Evolutionary conservation across 2,329 filamentous ascomycete species (phyloP).

Genomic region (Huntiella decipiens): DNA sequence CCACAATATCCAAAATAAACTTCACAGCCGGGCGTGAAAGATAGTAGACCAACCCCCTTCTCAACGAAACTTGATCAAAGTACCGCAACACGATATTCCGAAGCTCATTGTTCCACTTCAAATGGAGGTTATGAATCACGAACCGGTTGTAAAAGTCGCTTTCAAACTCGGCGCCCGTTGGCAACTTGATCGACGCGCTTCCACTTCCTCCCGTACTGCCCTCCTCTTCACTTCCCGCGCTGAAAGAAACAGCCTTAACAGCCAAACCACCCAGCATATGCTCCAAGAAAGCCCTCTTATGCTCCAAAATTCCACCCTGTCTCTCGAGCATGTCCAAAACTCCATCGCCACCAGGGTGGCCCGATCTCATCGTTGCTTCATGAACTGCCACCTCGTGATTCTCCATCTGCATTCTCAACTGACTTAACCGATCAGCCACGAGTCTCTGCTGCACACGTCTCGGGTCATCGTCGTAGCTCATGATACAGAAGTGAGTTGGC

Average conservation of each 20-base stretch:
- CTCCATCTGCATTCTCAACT: slow-evolving; percentile 59
- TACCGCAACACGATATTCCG: slow-evolving; percentile 94
- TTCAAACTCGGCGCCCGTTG: slow-evolving; percentile 59
- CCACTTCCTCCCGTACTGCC: neutral
- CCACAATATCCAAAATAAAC: slow-evolving; percentile 93
- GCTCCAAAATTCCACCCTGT: slow-evolving; percentile 35
- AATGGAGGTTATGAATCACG: slow-evolving; percentile 89
- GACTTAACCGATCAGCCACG: slow-evolving; percentile 60
- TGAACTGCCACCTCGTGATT: slow-evolving; percentile 54
- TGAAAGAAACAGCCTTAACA: slow-evolving; percentile 4
- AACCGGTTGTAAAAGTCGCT: slow-evolving; percentile 97
- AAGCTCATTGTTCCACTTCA: slow-evolving; percentile 96
- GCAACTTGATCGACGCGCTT: slow-evolving; percentile 40
- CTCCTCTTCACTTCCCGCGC: neutral
- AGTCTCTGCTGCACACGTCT: slow-evolving; percentile 73
- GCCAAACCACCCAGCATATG: slow-evolving; percentile 26
- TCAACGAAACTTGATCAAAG: slow-evolving; percentile 90
- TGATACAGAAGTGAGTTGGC: slow-evolving; percentile 84
- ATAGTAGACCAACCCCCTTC: slow-evolving; percentile 93
- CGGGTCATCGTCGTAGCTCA: slow-evolving; percentile 80
- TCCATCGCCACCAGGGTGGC: slow-evolving; percentile 30
- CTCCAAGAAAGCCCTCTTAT: slow-evolving; percentile 39
- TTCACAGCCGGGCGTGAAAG: slow-evolving; percentile 90
- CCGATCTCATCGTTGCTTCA: slow-evolving; percentile 53
- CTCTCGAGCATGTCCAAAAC: slow-evolving; percentile 42